Base-by-base conservation (phyloP, 2,329 filamentous ascomycete genomes). In the Diaporthe vexans region DNA sequence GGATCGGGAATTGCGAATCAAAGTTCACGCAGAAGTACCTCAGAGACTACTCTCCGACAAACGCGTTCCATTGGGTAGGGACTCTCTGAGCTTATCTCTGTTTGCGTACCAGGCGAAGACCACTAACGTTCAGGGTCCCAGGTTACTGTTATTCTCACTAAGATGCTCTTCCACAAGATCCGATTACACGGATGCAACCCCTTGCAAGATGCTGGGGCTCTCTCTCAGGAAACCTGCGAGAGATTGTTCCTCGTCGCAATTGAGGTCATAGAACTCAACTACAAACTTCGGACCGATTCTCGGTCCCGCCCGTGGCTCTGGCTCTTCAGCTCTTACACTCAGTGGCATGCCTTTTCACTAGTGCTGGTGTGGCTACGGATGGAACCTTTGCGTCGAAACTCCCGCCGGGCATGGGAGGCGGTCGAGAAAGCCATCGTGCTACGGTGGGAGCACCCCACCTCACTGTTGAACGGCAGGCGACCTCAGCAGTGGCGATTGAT, bases 241-340 rank as follows among this genome's bases (percentile, higher is more conserved):
- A 29, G 24, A 48, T 29, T 67, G 3, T 67, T 67, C n/a, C 37
- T 48, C 15, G 61, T 67, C 24, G 61, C 61, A 46, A 40, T 67
- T 21, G 61, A 67, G 4, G 61, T 67, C 61, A 67, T 67, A 5
- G 61, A 67, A 13, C 37, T 67, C 24, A 67, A 51, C 15, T 51
- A 67, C 61, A 51, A 67, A n/a, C 24, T 67, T 15, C 24, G 40
- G 4, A 67, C 61, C 11, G 61, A 67, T 29, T 40, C 61, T 4
- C 61, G 61, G n/a, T 21, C 61, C 3, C 61, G 61, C 9, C 61
- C 21, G 15, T 67, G 61, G 61, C 61, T 26, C 24, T 67, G 61
- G 61, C 40, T 67, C 61, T 67, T 67, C n/a, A 67, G 61, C 61
- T 67, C 61, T 21, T 67, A 67, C 33, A 67, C 61, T 17, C 61